These are phyloP conservation scores for Pholiota microspora DNA, from an alignment of 768 basidiomycete genomes.

Conservation along the genomic window DNA sequence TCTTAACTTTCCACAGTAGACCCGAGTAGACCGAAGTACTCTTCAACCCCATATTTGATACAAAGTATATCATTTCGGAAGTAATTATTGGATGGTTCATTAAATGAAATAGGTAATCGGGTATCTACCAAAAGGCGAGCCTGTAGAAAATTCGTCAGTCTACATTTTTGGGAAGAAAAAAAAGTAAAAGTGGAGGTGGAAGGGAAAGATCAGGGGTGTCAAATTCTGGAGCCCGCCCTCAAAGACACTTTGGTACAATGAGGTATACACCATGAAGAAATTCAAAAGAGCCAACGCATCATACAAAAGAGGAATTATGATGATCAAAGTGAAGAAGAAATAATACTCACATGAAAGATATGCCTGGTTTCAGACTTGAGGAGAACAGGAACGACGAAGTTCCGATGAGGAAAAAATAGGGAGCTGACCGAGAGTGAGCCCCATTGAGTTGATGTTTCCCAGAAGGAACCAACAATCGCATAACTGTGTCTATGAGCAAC, in stretches of 20 bases:
- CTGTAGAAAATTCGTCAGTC: background rate
- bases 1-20: too few species aligned
- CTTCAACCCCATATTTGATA: too few species aligned
- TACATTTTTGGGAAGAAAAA: background rate
- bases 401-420: constrained; percentile 51
- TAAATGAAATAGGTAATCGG: too few species aligned
- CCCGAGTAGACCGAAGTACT: too few species aligned
- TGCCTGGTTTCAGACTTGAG: constrained; percentile 17
- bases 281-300: constrained; percentile 70
- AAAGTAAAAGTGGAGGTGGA: constrained; percentile 1
- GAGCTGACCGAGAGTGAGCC: constrained; percentile 84
- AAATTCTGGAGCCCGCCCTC: constrained; percentile 76
- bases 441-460: constrained; percentile 75
- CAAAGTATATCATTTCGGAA: too few species aligned
- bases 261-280: constrained; percentile 93
- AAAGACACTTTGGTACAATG: constrained; percentile 20
- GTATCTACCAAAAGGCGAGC: too few species aligned
- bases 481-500: constrained; percentile 90
- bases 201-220: constrained; percentile 50
- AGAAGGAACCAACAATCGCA: constrained; percentile 63
- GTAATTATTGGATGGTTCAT: too few species aligned
- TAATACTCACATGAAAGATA: constrained; percentile 5
- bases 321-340: constrained; percentile 9
- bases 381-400: constrained; percentile 47
- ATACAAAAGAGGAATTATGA: constrained; percentile 28